Conservation (phyloP, 495 filamentous ascomycete species). For the Aspergillus baeticus region DNA sequence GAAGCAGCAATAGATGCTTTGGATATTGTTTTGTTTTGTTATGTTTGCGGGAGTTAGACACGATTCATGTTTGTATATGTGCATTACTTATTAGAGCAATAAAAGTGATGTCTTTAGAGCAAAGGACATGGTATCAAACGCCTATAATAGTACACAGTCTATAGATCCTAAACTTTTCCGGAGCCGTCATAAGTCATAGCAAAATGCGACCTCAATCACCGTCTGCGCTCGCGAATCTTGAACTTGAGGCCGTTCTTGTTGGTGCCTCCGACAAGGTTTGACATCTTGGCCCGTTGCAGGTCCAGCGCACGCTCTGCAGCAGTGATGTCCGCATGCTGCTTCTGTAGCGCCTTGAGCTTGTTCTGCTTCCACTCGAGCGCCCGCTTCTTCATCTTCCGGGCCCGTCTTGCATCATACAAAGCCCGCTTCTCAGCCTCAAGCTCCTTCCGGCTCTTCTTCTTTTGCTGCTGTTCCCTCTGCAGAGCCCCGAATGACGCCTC, state of each 20-base stretch:
- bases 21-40: slow-evolving; percentile 9
- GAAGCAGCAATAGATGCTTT: slow-evolving; percentile 28
- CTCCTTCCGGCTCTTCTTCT: slow-evolving; percentile 38
- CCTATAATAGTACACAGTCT: slow-evolving; percentile 12
- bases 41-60: slow-evolving; percentile 9
- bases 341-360: slow-evolving; percentile 63
- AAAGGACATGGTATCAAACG: slow-evolving; percentile 15
- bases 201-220: slow-evolving; percentile 14
- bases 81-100: slow-evolving; percentile 9
- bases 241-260: slow-evolving; percentile 82
- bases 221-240: slow-evolving; percentile 79
- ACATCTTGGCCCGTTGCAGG: slow-evolving; percentile 74
- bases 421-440: slow-evolving; percentile 41
- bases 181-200: slow-evolving; percentile 15
- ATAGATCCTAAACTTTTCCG: slow-evolving; percentile 14
- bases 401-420: slow-evolving; percentile 38
- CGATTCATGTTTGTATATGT: slow-evolving; percentile 1
- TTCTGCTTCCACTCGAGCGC: slow-evolving; percentile 46
- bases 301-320: slow-evolving; percentile 77
- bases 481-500: slow-evolving; percentile 28
- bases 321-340: slow-evolving; percentile 67
- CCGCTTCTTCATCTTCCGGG: slow-evolving; percentile 49
- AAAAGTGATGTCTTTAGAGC: slow-evolving; percentile 14
- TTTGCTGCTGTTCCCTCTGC: slow-evolving; percentile 25
- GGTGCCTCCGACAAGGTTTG: slow-evolving; percentile 72